Evolutionary conservation across 2,329 filamentous ascomycete genomes (phyloP), one percentile per base, ranked within the genome.

Genomic region (Cladorrhinum sp.): DNA sequence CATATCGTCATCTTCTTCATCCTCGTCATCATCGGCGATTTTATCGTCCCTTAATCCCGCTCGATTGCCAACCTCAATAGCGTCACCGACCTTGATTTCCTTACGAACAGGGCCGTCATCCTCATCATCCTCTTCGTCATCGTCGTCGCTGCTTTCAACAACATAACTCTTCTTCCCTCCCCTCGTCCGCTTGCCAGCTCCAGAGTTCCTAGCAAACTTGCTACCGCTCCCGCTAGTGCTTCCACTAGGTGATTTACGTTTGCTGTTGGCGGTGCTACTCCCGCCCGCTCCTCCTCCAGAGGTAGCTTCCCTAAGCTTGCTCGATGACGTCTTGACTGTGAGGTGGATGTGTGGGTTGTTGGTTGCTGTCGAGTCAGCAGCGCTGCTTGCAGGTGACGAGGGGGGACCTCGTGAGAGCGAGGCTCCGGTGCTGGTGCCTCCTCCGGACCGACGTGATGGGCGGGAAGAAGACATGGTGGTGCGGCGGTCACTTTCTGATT

Each of bases 131-230:
- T 76, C 76, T 16, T 76, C 77, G 3, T 75, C 75, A 23, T 75
- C 74, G 25, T 74, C 75, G 27, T 70, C 70, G 8, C 74, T 77
- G 38, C 80, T 83, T 63, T 85, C 83, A 23, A 86, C 80, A 36
- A 85, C 81, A 58, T 86, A 86, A 65, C 79, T 85, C 73, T 85
- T 85, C 73, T 84, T 83, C 18, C 77, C 78, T 5, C 79, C 81
- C 60, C 81, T 83, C 5, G 69, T 65, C 53, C 83, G 77, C 66
- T 81, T 82, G 38, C 79, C 78, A 24, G 77, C 73, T 18, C 45
- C 18, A 18, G 32, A 65, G 50, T 74, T 74, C 49, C 72, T 66
- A 45, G 73, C 75, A 51, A 72, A 27, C n/a, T 59, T 75, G 22
- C 77, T 75, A 38, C 73, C 70, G 53, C 71, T 68, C 8, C 32